Evolutionary conservation across 345 rosid genomes (phyloP).

Genomic region (Crucihimalaya himalaica): DNA sequence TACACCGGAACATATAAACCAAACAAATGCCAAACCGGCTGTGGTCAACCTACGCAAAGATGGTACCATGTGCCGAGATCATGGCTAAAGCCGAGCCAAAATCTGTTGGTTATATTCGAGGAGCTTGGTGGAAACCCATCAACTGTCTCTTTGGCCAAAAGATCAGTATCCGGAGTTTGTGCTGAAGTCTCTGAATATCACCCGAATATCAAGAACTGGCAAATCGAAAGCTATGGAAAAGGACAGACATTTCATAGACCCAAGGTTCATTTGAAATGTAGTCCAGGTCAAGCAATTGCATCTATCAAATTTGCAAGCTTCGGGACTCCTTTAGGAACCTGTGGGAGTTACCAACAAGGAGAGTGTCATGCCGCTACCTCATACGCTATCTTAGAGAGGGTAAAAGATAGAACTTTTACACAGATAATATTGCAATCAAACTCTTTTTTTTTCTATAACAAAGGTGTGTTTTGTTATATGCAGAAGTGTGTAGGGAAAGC

Average conservation of each 20-base stretch:
- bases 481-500: conserved; percentile 88
- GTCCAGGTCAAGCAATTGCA: conserved; percentile 74
- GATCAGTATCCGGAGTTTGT: conserved; percentile 78
- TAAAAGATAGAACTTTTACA: conserved; percentile 32
- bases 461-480: not conserved
- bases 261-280: conserved; percentile 83
- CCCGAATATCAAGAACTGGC: conserved; percentile 97
- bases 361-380: conserved; percentile 86
- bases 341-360: conserved; percentile 95
- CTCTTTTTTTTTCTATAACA: conserved; percentile 10
- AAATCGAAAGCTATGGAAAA: conserved; percentile 93
- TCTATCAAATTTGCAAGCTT: conserved; percentile 95
- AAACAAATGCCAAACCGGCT: conserved; percentile 80
- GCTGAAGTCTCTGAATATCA: conserved; percentile 91
- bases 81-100: conserved; percentile 88
- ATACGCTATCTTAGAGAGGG: conserved; percentile 77
- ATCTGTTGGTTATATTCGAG: conserved; percentile 86
- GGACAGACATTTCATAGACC: conserved; percentile 83
- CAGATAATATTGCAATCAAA: not conserved
- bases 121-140: conserved; percentile 95
- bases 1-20: conserved; percentile 82
- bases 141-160: conserved; percentile 73
- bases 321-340: conserved; percentile 96
- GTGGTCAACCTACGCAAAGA: conserved; percentile 93
- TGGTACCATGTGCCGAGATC: conserved; percentile 94